Conservation (phyloP, 768 basidiomycete species). For the Tulasnella sp. region DNA sequence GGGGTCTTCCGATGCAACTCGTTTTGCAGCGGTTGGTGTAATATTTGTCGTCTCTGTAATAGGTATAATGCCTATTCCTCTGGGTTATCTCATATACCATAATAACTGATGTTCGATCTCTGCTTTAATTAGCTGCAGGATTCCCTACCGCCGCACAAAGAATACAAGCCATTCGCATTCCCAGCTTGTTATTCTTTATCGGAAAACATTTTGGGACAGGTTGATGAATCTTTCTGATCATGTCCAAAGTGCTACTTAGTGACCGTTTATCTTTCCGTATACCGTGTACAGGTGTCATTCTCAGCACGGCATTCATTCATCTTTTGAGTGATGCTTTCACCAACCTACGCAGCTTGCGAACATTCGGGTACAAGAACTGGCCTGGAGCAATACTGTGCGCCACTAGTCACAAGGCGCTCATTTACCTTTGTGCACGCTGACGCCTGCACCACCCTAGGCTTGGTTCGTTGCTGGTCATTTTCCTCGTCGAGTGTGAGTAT, state of each 20-base stretch:
- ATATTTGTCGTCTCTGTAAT: conserved; percentile 24
- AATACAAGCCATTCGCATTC: conserved; percentile 54
- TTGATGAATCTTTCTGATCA: conserved; percentile 31
- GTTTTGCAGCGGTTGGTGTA: not conserved
- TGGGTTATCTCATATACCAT: no score
- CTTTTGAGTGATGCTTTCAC: conserved; percentile 73
- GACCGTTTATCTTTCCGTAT: not conserved
- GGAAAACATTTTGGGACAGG: conserved; percentile 85
- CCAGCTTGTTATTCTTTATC: conserved; percentile 70
- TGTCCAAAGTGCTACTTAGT: not conserved
- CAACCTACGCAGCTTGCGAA: conserved; percentile 48
- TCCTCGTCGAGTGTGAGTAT: conserved; percentile 71
- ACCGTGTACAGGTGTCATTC: conserved; percentile 56
- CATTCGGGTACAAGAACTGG: conserved; percentile 49
- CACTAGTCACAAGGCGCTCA: not conserved
- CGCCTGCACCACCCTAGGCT: conserved; percentile 44
- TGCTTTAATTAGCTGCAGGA: conserved; percentile 57
- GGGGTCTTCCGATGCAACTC: conserved; percentile 15
- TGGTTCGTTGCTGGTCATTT: conserved; percentile 63
- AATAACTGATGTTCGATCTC: not conserved
- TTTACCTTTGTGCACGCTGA: conserved; percentile 15
- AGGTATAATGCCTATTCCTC: not conserved
- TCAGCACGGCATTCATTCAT: conserved; percentile 80
- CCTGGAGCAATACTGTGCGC: conserved; percentile 73
- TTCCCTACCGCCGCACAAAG: conserved; percentile 65